phyloP scores from a whole-genome alignment of 2,329 filamentous ascomycete genomes.

The Penicillium italicum region DNA sequence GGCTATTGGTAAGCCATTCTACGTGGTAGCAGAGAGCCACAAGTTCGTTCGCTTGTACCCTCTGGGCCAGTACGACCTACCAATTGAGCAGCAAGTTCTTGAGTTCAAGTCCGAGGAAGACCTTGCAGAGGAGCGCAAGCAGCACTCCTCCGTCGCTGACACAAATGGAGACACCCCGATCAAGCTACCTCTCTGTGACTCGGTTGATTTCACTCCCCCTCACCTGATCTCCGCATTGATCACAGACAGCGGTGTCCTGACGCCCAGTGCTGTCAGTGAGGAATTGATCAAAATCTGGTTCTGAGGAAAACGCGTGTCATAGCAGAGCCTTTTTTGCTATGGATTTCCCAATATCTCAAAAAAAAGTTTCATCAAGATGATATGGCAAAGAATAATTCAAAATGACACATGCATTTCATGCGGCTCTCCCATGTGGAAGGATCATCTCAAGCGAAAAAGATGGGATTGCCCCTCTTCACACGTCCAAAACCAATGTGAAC shows the following conservation, averaged over 20 bases:
- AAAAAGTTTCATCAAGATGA: slow-evolving; percentile 14
- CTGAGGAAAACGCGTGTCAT: slow-evolving; percentile 20
- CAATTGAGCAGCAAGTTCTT: slow-evolving; percentile 72
- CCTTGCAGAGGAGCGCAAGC: slow-evolving; percentile 45
- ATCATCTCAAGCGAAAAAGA: not conserved
- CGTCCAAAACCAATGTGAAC: not conserved
- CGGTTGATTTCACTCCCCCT: slow-evolving; percentile 54
- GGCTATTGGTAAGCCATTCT: slow-evolving; percentile 70
- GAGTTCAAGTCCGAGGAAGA: slow-evolving; percentile 63
- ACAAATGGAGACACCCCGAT: slow-evolving; percentile 13
- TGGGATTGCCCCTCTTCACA: not conserved
- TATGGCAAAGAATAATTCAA: slow-evolving; percentile 14
- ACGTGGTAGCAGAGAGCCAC: slow-evolving; percentile 90
- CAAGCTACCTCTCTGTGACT: slow-evolving; percentile 31
- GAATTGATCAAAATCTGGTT: slow-evolving; percentile 63
- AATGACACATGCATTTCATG: not conserved
- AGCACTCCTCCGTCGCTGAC: slow-evolving; percentile 35
- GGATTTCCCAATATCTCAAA: slow-evolving; percentile 10
- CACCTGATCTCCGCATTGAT: slow-evolving; percentile 62
- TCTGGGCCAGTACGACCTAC: slow-evolving; percentile 74
- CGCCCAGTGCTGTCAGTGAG: slow-evolving; percentile 63
- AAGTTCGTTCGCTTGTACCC: slow-evolving; percentile 92
- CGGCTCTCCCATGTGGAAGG: not conserved
- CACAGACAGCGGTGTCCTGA: slow-evolving; percentile 61
- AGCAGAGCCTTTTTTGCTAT: not conserved